Conservation (phyloP, 1,284 basidiomycete species). For the Singerocomus inundabilis region DNA sequence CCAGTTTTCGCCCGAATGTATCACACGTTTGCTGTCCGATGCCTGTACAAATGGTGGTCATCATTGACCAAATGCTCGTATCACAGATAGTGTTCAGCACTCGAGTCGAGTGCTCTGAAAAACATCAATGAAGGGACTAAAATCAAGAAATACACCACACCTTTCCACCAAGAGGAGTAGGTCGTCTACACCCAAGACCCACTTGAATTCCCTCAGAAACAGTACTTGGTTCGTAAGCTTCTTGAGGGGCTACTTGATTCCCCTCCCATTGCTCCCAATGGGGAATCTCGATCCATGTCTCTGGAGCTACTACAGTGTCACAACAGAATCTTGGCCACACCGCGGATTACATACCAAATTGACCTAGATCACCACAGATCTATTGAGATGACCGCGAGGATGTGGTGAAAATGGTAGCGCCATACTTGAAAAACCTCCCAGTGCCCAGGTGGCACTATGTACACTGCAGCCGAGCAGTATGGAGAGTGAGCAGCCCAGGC, state of each 20-base stretch:
- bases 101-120: slow-evolving; percentile 50
- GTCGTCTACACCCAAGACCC: slow-evolving; percentile 57
- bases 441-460: too few relatives aligned
- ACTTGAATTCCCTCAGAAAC: slow-evolving; percentile 64
- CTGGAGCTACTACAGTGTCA: slow-evolving; percentile 44
- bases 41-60: slow-evolving; percentile 66
- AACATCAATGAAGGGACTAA: neutral
- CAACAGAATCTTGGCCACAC: neutral
- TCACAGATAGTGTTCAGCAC: slow-evolving; percentile 46
- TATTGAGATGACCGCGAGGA: neutral
- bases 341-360: slow-evolving; percentile 51
- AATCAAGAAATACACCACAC: slow-evolving; percentile 20
- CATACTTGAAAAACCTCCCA: slow-evolving; percentile 58
- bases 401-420: neutral
- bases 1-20: slow-evolving; percentile 71
- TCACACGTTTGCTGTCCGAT: slow-evolving; percentile 58
- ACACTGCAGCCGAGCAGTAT: too few relatives aligned
- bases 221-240: slow-evolving; percentile 57
- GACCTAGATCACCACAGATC: slow-evolving; percentile 38
- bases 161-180: slow-evolving; percentile 68
- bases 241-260: slow-evolving; percentile 49
- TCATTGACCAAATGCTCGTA: slow-evolving; percentile 50
- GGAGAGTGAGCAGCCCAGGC: too few relatives aligned
- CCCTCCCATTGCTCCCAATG: slow-evolving; percentile 47
- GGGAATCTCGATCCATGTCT: too few relatives aligned